phyloP scores from a whole-genome alignment of 2,329 filamentous ascomycete genomes.

The Plenodomus lindquistii region DNA sequence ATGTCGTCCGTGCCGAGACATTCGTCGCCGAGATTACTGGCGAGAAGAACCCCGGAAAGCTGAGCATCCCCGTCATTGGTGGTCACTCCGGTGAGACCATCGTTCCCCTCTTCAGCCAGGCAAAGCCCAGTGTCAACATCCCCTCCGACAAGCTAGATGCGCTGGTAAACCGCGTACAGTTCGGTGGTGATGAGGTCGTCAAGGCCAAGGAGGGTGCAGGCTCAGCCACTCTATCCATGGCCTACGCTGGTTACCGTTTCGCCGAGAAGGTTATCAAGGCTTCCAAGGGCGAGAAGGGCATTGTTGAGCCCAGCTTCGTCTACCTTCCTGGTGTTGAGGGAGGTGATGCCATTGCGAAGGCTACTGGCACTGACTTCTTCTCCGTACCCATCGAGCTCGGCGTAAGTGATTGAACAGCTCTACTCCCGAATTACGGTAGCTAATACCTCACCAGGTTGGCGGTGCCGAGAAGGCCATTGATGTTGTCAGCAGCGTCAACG shows the following conservation, averaged over 20 bases:
- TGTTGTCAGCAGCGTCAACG: conserved; percentile 74
- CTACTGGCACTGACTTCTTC: conserved; percentile 87
- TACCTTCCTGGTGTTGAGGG: conserved; percentile 90
- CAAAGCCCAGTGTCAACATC: conserved; percentile 76
- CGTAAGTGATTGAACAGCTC: conserved; percentile 62
- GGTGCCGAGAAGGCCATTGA: conserved; percentile 87
- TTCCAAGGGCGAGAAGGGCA: conserved; percentile 83
- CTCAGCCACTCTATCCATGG: conserved; percentile 92
- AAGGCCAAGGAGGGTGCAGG: conserved; percentile 91
- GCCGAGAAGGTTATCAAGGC: conserved; percentile 94
- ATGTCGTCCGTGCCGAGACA: conserved; percentile 96
- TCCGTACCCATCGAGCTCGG: conserved; percentile 94
- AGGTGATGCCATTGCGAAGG: conserved; percentile 82
- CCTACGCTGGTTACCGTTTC: conserved; percentile 93
- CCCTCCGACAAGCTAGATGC: conserved; percentile 88
- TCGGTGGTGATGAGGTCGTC: conserved; percentile 96
- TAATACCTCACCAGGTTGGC: conserved; percentile 61
- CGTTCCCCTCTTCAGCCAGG: conserved; percentile 94
- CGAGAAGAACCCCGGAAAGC: conserved; percentile 78
- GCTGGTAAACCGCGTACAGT: conserved; percentile 92
- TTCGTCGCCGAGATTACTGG: conserved; percentile 87
- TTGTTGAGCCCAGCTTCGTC: conserved; percentile 93
- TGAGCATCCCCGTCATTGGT: conserved; percentile 89
- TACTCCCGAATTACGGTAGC: background rate
- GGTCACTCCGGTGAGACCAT: conserved; percentile 99